Base-by-base conservation (phyloP, 1,284 basidiomycete species). In the Sporisorium graminicola region DNA sequence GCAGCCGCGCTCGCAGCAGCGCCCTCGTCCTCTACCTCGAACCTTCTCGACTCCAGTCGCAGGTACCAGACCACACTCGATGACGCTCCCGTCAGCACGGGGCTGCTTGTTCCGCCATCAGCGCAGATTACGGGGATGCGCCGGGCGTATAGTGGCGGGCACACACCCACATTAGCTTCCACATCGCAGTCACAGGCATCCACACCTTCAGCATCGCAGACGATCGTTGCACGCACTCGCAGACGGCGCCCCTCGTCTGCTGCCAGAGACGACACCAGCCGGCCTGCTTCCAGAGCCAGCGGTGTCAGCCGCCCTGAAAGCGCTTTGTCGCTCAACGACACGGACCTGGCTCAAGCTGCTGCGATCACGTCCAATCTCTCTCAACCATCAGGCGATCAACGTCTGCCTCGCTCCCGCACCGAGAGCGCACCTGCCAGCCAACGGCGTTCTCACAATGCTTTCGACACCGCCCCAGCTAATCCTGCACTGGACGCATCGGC, bases 261-360 rank as follows among this genome's bases (percentile, higher is more conserved):
- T 9, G 62, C 73, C 18, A 47, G 67, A 24, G 53, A 58, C 7
- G 66, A 67, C 10, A 20, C 59, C 9, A 60, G 63, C 52, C 42
- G 73, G 42, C 73, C 73, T 13, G 64, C 66, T 44, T 75, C 73
- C 12, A 62, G 73, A 61, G 73, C 67, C 16, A 75, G 73, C 31
- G 67, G 63, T 1, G 42, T 47, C 8, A 71, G 60, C 27, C 63
- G 67, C 9, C 64, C 73, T 6, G 54, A 59, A 1, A 71, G 67
- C 44, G 64, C 67, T 0, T 47, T 65, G 3, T 66, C 59, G 1
- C 57, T 60, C 44, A 53, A 67, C 31, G 53, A 62, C 8, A 37
- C n/a, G 33, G 55, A 65, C 10, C 27, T 31, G 9, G 40, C 31
- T 29, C 57, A 49, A 22, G 22, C 50, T 5, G 7, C 33, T 1